Conservation (phyloP, 371 early-diverging fungal species). For the Mucor irregularis region DNA sequence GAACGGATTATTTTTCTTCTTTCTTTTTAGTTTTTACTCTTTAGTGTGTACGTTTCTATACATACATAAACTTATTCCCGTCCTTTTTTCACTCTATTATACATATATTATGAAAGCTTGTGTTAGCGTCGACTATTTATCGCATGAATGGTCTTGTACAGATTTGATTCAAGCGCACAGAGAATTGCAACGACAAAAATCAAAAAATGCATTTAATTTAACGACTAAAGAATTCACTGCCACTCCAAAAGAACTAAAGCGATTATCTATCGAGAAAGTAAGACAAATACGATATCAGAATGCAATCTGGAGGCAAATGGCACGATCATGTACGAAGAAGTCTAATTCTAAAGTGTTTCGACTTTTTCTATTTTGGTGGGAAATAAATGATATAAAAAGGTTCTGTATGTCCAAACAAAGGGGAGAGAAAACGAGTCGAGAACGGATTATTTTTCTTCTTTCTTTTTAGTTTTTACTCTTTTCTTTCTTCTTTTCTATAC, state of each 20-base stretch:
- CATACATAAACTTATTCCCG: background rate
- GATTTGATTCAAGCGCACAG: constrained; percentile 34
- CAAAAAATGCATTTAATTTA: constrained; percentile 14
- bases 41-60: background rate
- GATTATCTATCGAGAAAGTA: constrained; percentile 25
- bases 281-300: constrained; percentile 36
- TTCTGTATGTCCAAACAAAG: background rate
- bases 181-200: constrained; percentile 31
- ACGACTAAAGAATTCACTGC: constrained; percentile 10
- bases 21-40: background rate
- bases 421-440: background rate
- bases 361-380: constrained; percentile 5
- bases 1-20: background rate
- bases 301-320: constrained; percentile 46
- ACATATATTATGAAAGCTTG: constrained; percentile 29
- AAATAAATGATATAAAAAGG: background rate
- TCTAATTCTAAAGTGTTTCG: constrained; percentile 17
- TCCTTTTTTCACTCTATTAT: background rate
- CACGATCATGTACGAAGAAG: constrained; percentile 32
- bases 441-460: background rate
- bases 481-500: background rate
- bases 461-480: background rate
- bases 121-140: constrained; percentile 43
- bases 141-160: constrained; percentile 40
- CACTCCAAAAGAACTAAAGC: constrained; percentile 14